Evolutionary conservation across 164 flowering plant species (phyloP).

Genomic region (Saururus chinensis): DNA sequence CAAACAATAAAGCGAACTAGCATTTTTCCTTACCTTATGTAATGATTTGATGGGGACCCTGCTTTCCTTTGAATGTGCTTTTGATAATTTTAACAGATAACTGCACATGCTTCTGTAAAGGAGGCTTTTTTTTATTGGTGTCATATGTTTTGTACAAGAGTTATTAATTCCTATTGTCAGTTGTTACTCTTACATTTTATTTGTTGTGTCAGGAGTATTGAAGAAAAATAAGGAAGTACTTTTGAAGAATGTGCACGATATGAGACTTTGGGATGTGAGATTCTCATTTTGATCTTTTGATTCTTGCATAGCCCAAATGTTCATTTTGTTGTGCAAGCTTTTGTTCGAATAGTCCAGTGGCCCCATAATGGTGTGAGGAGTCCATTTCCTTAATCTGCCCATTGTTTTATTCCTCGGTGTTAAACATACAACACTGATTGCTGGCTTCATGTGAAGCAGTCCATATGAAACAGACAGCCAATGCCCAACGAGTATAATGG

Average conservation of each 20-base stretch:
- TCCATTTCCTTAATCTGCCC: too few species aligned
- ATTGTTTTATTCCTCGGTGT: too few species aligned
- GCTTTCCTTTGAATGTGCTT: too few species aligned
- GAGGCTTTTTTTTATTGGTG: background rate
- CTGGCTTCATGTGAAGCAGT: too few species aligned
- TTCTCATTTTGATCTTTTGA: conserved; percentile 1
- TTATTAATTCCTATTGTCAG: background rate
- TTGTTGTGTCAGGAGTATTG: conserved; percentile 47
- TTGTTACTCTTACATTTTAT: too few species aligned
- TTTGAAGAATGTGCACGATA: conserved; percentile 25
- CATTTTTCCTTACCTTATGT: background rate
- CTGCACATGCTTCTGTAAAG: background rate
- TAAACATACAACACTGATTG: too few species aligned
- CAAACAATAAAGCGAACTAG: background rate
- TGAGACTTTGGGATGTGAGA: conserved; percentile 33
- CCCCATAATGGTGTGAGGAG: too few species aligned
- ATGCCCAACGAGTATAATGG: too few species aligned
- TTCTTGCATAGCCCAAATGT: background rate
- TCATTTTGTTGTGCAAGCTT: background rate
- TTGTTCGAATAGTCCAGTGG: background rate
- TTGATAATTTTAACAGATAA: background rate
- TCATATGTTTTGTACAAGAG: too few species aligned
- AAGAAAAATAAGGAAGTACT: conserved; percentile 60
- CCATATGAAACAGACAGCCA: too few species aligned
- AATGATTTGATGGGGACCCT: too few species aligned